Base-by-base conservation (phyloP, 495 filamentous ascomycete species). In the Mycothermus thermophilus region DNA sequence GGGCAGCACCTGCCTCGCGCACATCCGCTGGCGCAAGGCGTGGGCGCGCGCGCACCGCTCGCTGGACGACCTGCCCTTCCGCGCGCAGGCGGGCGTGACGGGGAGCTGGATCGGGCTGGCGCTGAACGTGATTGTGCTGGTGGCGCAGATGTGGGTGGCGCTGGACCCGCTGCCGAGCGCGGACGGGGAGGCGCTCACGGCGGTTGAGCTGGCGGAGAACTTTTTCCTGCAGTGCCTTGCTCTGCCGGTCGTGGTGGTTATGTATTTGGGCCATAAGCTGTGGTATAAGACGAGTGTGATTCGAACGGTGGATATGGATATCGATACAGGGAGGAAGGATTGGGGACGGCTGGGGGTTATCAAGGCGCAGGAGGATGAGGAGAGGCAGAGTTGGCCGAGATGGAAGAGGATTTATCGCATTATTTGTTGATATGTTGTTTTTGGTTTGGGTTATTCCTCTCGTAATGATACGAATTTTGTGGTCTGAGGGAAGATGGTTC, bases 61-160 rank as follows among this genome's bases (percentile, higher is more conserved):
- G 8, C 59, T 92, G 18, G 63, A 79, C 18, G 86, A 94, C 44
- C 64, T 97, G 18, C 78, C 90, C 4, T 97, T 88, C 68, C 59
- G 52, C 10, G 83, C 82, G 1, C 84, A 90, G 43, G 70, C 77
- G 3, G 92, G 92, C 28, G 63, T 92, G 6, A 51, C 75, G 15
- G 92, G 90, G 1, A 92, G 83, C 2, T 95, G 80, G 75, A 43
- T 94, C 9, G 90, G 90, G 8, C 69, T 96, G 40, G 37, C 62
- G 21, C 76, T 92, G 58, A 95, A 94, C 56, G 40, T 60, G 22
- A 58, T 92, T 7, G 74, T 97, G 10, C 66, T 96, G 27, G 49
- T 87, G 24, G 85, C 79, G 13, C 87, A 96, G 53, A 83, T 94
- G 58, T 96, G 88, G 88, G 77, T 80, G 24, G 82, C 80, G 12